phyloP scores from a whole-genome alignment of 2,329 filamentous ascomycete genomes.

The Diplodia intermedia region DNA sequence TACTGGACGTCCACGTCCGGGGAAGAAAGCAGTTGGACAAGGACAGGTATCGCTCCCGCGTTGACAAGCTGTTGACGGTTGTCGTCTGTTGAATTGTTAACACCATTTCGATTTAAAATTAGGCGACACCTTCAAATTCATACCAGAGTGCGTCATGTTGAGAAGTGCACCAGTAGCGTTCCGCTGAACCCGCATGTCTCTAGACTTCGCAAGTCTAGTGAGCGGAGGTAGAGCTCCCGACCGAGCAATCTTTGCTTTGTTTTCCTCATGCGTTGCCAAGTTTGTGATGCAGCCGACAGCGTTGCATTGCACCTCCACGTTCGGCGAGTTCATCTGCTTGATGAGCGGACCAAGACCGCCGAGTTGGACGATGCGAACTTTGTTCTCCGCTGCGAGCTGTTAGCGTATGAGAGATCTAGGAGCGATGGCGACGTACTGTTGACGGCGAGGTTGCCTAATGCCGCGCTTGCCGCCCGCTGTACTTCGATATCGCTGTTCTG shows the following conservation, averaged over 20 bases:
- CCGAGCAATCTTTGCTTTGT: conserved; percentile 97
- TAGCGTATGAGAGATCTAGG: conserved; percentile 46
- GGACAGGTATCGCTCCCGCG: conserved; percentile 94
- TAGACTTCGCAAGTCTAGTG: conserved; percentile 91
- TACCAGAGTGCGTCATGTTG: conserved; percentile 99
- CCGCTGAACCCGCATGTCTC: conserved; percentile 97
- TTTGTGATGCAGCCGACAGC: conserved; percentile 99
- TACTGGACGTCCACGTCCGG: conserved; percentile 97
- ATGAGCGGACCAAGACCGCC: conserved; percentile 91
- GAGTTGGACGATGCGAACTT: conserved; percentile 92
- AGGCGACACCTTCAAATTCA: conserved; percentile 38
- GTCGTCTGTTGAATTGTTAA: conserved; percentile 70
- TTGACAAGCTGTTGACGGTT: conserved; percentile 97
- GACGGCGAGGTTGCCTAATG: conserved; percentile 92
- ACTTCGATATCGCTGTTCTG: conserved; percentile 97
- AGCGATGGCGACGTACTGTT: conserved; percentile 70
- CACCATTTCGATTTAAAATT: conserved; percentile 7
- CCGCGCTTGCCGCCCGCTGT: conserved; percentile 93
- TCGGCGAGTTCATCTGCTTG: conserved; percentile 96
- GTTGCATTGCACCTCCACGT: conserved; percentile 99
- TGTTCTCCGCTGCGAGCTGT: conserved; percentile 84
- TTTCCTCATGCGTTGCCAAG: conserved; percentile 96
- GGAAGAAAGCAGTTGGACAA: conserved; percentile 92
- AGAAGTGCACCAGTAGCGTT: conserved; percentile 95
- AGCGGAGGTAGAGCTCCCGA: conserved; percentile 91